Evolutionary conservation across 306 rosid genomes (phyloP), one percentile per base, ranked within the genome.

Genomic region (Glycine latifolia): DNA sequence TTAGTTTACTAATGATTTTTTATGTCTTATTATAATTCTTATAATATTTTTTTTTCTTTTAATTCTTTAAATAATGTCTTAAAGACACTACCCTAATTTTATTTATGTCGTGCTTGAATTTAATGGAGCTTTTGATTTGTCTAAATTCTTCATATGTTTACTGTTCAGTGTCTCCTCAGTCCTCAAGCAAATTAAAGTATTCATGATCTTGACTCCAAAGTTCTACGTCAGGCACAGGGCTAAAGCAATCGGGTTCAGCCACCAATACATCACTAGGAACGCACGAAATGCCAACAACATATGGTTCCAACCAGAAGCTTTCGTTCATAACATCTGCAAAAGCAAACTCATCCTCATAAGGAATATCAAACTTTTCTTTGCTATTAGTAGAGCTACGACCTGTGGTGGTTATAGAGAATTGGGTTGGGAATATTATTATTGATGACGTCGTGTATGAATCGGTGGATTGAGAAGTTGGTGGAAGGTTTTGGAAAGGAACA

Each of bases 291-390:
- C 65, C 81, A 0, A 17, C 15, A 49, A 63, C 13, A 47, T 31
- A 65, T n/a, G 73, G 50, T 54, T 77, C 81, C 71, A 37, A 62
- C 73, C 63, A 77, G 20, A 65, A n/a, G 59, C 26, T 77, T 48
- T 13, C 62, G 53, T 43, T 67, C 73, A 43, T 2, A 4, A 14
- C 70, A 58, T 60, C 54, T 43, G 13, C 13, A 44, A 47, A 14
- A 26, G 14, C 44, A 20, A 76, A 76, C 5, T 44, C 56, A 17
- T 48, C 15, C 0, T n/a, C 62, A 37, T 37, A 37, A 43, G 15
- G 33, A 77, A 61, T 20, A 60, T 31, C 47, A 6, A 4, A 33
- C 6, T 2, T n/a, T 16, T 46, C 10, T 8, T 10, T 62, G 20
- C 10, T 33, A 20, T 4, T 4, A 62, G 49, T n/a, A 12, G 52